These are phyloP conservation scores for Aphanomyces stellatus DNA, from an alignment of 352 stramenopile species.

Conservation along the genomic window DNA sequence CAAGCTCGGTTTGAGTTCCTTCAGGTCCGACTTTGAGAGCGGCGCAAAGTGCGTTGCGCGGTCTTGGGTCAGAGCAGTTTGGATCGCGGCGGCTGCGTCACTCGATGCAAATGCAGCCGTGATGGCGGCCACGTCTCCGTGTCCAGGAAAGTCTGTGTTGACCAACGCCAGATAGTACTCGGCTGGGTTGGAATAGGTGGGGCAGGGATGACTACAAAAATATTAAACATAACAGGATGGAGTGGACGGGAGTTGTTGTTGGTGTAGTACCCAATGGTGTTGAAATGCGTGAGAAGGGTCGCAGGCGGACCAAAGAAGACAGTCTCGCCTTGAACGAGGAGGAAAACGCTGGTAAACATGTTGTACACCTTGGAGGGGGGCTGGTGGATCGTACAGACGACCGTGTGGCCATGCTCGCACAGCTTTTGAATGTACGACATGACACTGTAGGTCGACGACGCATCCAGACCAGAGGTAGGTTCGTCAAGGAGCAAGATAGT, in stretches of 20 bases:
- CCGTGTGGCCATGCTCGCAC: conserved; percentile 59
- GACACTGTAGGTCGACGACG: conserved; percentile 73
- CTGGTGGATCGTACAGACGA: conserved; percentile 35
- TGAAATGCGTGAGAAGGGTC: conserved; percentile 33
- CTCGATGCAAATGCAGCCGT: not conserved
- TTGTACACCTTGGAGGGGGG: conserved; percentile 22
- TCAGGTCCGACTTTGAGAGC: not conserved
- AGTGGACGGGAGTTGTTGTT: no score
- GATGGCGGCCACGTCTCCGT: conserved; percentile 28
- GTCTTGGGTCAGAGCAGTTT: not conserved
- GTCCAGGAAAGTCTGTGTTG: conserved; percentile 47
- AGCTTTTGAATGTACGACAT: conserved; percentile 54
- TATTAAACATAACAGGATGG: no score
- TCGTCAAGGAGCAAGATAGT: conserved; percentile 87
- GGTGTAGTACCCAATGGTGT: conserved; percentile 17
- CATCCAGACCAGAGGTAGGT: conserved; percentile 86
- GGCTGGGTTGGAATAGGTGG: conserved; percentile 41
- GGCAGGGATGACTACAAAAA: no score
- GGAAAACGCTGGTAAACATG: conserved; percentile 69
- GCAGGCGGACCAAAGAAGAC: conserved; percentile 76
- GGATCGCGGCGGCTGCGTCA: not conserved
- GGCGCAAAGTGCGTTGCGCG: not conserved
- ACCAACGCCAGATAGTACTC: conserved; percentile 41
- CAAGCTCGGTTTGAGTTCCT: conserved; percentile 16
- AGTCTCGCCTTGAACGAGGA: conserved; percentile 71